Evolutionary conservation across 78 protist genomes (phyloP).

Genomic region (Cavenderia fasciculata): DNA sequence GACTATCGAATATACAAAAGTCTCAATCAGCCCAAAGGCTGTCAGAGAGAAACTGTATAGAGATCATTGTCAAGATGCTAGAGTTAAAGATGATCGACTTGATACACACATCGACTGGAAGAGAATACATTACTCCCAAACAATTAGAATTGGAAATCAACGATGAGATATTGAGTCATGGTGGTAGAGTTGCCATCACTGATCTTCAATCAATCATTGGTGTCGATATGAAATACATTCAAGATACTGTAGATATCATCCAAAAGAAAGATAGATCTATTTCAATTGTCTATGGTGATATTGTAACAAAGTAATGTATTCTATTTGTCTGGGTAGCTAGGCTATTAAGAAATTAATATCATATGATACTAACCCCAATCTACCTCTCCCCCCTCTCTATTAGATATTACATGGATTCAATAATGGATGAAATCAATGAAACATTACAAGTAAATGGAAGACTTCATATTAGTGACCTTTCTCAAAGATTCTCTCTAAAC

Average conservation of each 20-base stretch:
- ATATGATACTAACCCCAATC: too few relatives aligned
- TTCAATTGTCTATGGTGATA: conserved; percentile 52
- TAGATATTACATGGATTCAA: conserved; percentile 74
- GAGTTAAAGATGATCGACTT: conserved; percentile 63
- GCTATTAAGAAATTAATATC: neutral
- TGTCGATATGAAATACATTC: conserved; percentile 77
- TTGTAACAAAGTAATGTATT: conserved; percentile 4
- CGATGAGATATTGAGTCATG: conserved; percentile 78
- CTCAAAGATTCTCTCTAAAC: conserved; percentile 20
- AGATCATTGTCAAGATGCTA: conserved; percentile 77
- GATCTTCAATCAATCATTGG: conserved; percentile 80
- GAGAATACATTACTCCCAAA: conserved; percentile 84
- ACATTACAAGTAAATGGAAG: conserved; percentile 69
- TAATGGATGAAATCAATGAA: conserved; percentile 76
- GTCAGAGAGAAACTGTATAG: conserved; percentile 85
- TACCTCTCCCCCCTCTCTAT: too few relatives aligned
- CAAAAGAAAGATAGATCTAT: conserved; percentile 13
- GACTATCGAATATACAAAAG: conserved; percentile 41
- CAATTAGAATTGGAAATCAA: conserved; percentile 82
- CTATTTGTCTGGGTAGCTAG: too few relatives aligned
- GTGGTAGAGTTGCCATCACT: conserved; percentile 81
- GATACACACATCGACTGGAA: conserved; percentile 83
- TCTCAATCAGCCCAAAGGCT: conserved; percentile 40
- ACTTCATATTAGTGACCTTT: conserved; percentile 65
- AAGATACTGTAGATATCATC: conserved; percentile 20